A percentile compares a stretch with the other conserved stretches of the same genome.
Conservation (phyloP, 306 rosid genomes). For the Quercus bicolor region DNA sequence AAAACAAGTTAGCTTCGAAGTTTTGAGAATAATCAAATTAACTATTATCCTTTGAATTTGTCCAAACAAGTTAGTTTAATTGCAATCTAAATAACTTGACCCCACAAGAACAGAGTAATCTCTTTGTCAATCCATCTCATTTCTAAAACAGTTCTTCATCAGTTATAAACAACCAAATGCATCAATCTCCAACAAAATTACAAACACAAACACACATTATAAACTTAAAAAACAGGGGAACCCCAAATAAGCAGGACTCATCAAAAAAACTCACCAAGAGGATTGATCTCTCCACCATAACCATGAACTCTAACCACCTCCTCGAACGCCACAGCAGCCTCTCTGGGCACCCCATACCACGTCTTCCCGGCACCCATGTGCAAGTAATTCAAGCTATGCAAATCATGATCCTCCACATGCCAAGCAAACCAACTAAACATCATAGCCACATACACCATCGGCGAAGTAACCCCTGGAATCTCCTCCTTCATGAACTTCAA, state of each 20-base stretch:
- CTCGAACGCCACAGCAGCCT: conserved; percentile 93
- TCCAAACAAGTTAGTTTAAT: conserved; percentile 10
- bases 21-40: not conserved
- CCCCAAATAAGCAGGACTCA: not conserved
- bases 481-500: conserved; percentile 98
- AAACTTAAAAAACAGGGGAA: conserved; percentile 24
- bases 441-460: conserved; percentile 97
- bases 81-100: not conserved
- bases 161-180: not conserved
- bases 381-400: conserved; percentile 90
- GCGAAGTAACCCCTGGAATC: conserved; percentile 96
- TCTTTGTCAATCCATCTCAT: not conserved
- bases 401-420: conserved; percentile 99
- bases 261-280: conserved; percentile 75
- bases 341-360: conserved; percentile 95
- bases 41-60: not conserved
- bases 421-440: conserved; percentile 99
- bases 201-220: not conserved
- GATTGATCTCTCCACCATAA: conserved; percentile 90
- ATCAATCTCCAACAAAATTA: not conserved
- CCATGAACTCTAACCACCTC: conserved; percentile 95
- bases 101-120: not conserved
- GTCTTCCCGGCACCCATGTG: conserved; percentile 95
- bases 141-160: not conserved
- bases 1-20: not conserved